These are phyloP conservation scores for Rhodotorula sp. DNA, from an alignment of 1,284 basidiomycete genomes.

Conservation along the genomic window DNA sequence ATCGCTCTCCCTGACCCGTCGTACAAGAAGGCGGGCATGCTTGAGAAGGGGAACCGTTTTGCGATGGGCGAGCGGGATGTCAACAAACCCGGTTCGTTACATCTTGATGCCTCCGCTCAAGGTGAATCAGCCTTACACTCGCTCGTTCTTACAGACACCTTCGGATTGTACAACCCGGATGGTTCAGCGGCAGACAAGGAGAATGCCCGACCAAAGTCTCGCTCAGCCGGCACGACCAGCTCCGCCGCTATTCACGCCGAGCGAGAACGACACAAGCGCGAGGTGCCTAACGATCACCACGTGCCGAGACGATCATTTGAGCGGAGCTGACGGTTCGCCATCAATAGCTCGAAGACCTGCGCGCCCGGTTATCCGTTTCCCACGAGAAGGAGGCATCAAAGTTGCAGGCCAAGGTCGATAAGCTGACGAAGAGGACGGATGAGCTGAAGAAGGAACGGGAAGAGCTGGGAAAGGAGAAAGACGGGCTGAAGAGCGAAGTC, in stretches of 20 bases:
- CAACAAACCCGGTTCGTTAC: slow-evolving; percentile 21
- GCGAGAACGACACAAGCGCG: slow-evolving; percentile 26
- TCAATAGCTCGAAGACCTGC: slow-evolving; percentile 33
- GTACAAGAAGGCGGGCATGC: slow-evolving; percentile 21
- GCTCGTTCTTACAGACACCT: slow-evolving; percentile 12
- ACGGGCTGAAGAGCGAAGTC: slow-evolving; percentile 26
- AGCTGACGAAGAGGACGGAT: slow-evolving; percentile 4
- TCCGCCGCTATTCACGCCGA: background rate
- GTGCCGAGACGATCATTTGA: too few relatives aligned
- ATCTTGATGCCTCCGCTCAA: background rate
- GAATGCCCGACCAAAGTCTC: slow-evolving; percentile 14
- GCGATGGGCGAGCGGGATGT: background rate
- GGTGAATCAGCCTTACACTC: background rate
- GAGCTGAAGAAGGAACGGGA: slow-evolving; percentile 17
- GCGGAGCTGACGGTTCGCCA: background rate
- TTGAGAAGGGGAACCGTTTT: slow-evolving; percentile 19
- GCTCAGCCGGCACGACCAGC: slow-evolving; percentile 2
- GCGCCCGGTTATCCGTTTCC: slow-evolving; percentile 1
- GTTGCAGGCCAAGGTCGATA: slow-evolving; percentile 18
- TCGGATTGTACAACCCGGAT: slow-evolving; percentile 22
- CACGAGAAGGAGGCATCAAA: slow-evolving; percentile 32
- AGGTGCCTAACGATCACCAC: too few relatives aligned
- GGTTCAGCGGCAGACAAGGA: slow-evolving; percentile 13
- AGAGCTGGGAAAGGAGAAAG: slow-evolving; percentile 16
- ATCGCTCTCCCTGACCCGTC: background rate